Percentiles rank a stretch among this genome's conserved stretches.
phyloP scores from a whole-genome alignment of 192 early-diverging fungal genomes.

The Entomortierella chlamydospora region DNA sequence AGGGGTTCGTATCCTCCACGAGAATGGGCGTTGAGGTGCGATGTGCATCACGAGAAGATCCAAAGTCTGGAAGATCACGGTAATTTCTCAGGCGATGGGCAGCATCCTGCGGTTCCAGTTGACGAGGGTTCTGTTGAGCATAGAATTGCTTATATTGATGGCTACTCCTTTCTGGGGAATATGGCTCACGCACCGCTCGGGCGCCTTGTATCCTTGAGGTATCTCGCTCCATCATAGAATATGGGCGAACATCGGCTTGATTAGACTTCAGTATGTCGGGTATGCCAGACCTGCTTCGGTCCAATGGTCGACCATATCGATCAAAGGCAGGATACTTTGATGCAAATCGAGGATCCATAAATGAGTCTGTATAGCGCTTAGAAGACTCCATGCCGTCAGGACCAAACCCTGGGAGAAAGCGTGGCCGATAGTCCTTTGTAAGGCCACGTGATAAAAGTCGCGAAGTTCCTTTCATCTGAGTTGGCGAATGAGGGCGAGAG shows the following conservation, averaged over 20 bases:
- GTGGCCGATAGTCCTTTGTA: conserved; percentile 20
- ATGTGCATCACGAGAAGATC: not conserved
- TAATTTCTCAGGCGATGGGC: not conserved
- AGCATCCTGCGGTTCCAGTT: not conserved
- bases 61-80: not conserved
- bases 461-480: not conserved
- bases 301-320: conserved; percentile 11
- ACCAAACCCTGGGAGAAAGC: conserved; percentile 47
- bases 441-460: not conserved
- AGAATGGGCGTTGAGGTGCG: not conserved
- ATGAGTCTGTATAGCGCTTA: not conserved
- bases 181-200: not conserved
- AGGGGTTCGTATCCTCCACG: conserved; percentile 4
- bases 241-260: not conserved
- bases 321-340: conserved; percentile 15
- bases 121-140: not conserved
- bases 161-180: not conserved
- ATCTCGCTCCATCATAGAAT: not conserved
- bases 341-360: not conserved
- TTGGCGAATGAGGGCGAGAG: conserved; percentile 19
- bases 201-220: not conserved
- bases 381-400: conserved; percentile 13
- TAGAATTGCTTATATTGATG: not conserved
- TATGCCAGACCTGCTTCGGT: not conserved
- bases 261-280: no score